Evolutionary conservation across 2,329 filamentous ascomycete genomes (phyloP).

Genomic region (Beauveria bassiana): DNA sequence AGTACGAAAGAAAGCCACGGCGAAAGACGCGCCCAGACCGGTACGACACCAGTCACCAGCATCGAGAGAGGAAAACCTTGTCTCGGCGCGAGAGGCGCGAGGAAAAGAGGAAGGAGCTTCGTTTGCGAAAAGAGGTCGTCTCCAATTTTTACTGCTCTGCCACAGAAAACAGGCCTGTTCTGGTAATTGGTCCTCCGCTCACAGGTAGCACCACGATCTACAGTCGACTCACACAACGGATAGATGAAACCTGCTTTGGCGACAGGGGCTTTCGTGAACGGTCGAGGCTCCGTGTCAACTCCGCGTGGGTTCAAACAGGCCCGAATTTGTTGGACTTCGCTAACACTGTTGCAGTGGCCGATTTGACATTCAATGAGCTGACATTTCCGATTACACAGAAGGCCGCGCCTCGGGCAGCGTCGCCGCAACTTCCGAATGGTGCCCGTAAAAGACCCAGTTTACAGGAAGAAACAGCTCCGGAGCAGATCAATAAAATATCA

Average conservation of each 20-base stretch:
- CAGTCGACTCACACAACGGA: background rate
- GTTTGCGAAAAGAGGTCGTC: constrained; percentile 40
- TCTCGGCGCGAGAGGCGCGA: constrained; percentile 7
- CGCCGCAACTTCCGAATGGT: constrained; percentile 13
- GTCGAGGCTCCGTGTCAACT: constrained; percentile 12
- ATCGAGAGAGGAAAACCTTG: background rate
- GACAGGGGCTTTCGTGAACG: constrained; percentile 27
- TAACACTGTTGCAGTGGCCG: constrained; percentile 33
- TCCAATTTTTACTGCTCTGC: constrained; percentile 47
- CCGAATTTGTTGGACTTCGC: background rate
- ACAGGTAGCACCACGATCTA: background rate
- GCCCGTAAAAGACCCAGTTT: background rate
- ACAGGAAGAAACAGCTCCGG: background rate
- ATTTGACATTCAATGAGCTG: constrained; percentile 47
- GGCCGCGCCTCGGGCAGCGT: constrained; percentile 19
- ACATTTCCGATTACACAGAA: constrained; percentile 30
- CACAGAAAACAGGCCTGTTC: constrained; percentile 33
- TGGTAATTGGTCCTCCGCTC: constrained; percentile 17
- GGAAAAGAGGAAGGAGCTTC: constrained; percentile 21
- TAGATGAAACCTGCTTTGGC: constrained; percentile 28
- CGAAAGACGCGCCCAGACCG: constrained; percentile 48
- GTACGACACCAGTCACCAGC: constrained; percentile 37
- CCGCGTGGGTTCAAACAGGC: background rate
- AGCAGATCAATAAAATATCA: background rate
- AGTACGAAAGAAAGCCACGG: constrained; percentile 43